These are phyloP conservation scores for Beta corolliflora DNA, from an alignment of 179 eudicot genomes.

Conservation along the genomic window DNA sequence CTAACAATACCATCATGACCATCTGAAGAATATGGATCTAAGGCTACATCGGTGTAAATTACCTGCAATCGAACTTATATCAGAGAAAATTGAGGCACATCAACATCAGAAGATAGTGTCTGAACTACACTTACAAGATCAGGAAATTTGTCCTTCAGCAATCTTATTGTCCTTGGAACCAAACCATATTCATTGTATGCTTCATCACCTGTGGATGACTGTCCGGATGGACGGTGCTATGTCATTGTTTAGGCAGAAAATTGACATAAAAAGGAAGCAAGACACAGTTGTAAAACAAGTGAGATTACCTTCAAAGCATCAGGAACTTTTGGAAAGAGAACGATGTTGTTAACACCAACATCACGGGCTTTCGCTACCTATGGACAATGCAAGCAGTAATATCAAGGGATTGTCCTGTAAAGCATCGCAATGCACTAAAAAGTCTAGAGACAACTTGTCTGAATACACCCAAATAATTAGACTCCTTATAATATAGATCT, in stretches of 20 bases:
- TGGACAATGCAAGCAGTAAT: constrained; percentile 18
- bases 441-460: neutral
- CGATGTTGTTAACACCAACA: constrained; percentile 90
- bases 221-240: constrained; percentile 11
- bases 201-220: constrained; percentile 91
- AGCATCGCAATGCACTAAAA: neutral
- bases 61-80: constrained; percentile 40
- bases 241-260: neutral
- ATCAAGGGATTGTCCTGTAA: neutral
- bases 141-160: constrained; percentile 94
- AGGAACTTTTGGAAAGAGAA: constrained; percentile 96
- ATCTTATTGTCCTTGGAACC: constrained; percentile 84
- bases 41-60: constrained; percentile 95
- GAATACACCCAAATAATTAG: neutral
- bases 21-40: constrained; percentile 98
- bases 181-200: constrained; percentile 96
- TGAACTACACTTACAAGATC: constrained; percentile 75
- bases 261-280: neutral
- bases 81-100: constrained; percentile 16
- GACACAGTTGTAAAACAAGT: neutral
- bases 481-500: neutral
- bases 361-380: constrained; percentile 92
- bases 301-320: constrained; percentile 89
- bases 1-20: constrained; percentile 99
- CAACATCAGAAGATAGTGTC: neutral